Evolutionary conservation across 192 early-diverging fungal genomes (phyloP).

Genomic region (Bifiguratus adelaidae): DNA sequence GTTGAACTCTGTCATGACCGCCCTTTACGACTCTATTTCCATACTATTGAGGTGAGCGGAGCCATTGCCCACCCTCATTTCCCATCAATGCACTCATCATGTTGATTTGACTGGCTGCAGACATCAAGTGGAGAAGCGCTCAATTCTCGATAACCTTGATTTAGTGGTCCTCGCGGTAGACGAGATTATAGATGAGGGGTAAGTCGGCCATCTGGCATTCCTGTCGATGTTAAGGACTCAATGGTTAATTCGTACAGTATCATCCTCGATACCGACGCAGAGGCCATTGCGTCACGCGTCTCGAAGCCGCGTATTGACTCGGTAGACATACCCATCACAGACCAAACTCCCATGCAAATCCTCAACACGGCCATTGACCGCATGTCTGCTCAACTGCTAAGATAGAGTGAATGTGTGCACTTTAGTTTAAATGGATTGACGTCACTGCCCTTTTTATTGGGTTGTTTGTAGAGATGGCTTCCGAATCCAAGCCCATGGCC

Average conservation of each 20-base stretch:
- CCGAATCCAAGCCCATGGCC: too few species aligned
- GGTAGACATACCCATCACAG: conserved; percentile 64
- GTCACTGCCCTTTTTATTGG: too few species aligned
- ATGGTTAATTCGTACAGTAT: conserved; percentile 43
- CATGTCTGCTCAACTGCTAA: conserved; percentile 51
- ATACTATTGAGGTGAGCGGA: conserved; percentile 66
- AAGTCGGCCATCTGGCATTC: conserved; percentile 3
- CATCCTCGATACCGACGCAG: conserved; percentile 62
- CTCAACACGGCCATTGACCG: conserved; percentile 72
- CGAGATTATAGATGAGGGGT: conserved; percentile 94
- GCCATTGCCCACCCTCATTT: too few species aligned
- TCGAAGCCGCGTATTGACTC: conserved; percentile 63
- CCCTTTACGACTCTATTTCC: conserved; percentile 77
- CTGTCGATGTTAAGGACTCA: neutral
- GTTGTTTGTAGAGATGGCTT: too few species aligned
- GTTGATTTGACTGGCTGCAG: conserved; percentile 17
- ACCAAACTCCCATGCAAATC: conserved; percentile 64
- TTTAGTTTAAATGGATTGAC: too few species aligned
- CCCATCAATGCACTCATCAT: too few species aligned
- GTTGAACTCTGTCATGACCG: conserved; percentile 63
- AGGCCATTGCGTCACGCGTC: conserved; percentile 64
- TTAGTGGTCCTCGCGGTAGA: conserved; percentile 84
- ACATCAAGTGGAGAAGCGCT: conserved; percentile 86
- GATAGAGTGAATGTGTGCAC: conserved; percentile 21
- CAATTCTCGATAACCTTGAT: conserved; percentile 85